Conservation (phyloP, 2,329 filamentous ascomycete species). For the Fusarium armeniacum region DNA sequence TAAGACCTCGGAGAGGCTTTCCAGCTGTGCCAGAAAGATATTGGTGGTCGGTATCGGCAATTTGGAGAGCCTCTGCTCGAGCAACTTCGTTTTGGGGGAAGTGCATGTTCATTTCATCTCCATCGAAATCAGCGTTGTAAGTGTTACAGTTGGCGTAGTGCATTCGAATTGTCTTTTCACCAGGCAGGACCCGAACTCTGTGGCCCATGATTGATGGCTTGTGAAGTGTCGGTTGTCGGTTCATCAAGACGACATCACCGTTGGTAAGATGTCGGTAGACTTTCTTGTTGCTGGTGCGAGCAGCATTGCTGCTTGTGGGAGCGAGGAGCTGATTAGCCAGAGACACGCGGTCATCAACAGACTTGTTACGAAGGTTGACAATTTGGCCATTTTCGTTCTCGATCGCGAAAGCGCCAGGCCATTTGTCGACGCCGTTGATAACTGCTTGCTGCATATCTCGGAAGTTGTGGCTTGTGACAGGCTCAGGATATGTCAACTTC, state of each 20-base stretch:
- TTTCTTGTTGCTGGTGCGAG: constrained; percentile 90
- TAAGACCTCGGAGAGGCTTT: constrained; percentile 93
- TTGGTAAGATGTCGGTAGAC: constrained; percentile 96
- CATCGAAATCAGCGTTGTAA: constrained; percentile 99
- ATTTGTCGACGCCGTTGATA: constrained; percentile 92
- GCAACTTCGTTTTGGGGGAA: constrained; percentile 98
- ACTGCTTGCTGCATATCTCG: constrained; percentile 96
- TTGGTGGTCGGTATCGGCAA: constrained; percentile 97
- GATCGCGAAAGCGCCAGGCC: constrained; percentile 93
- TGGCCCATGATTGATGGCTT: constrained; percentile 99
- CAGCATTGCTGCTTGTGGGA: constrained; percentile 80
- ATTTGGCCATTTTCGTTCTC: constrained; percentile 97
- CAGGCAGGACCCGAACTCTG: constrained; percentile 88
- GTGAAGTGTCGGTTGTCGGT: constrained; percentile 96
- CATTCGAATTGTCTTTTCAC: constrained; percentile 98
- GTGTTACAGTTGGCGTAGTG: constrained; percentile 99
- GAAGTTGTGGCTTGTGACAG: constrained; percentile 97
- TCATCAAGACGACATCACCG: constrained; percentile 98
- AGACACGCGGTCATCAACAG: constrained; percentile 86
- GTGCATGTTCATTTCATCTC: constrained; percentile 99
- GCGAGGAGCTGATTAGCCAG: constrained; percentile 94
- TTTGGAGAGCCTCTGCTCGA: constrained; percentile 89
- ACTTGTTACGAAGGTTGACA: constrained; percentile 88
- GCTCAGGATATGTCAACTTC: constrained; percentile 96
- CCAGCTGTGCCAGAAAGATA: constrained; percentile 95